Conservation (phyloP, 1,284 basidiomycete species). For the Mycena citricolor region DNA sequence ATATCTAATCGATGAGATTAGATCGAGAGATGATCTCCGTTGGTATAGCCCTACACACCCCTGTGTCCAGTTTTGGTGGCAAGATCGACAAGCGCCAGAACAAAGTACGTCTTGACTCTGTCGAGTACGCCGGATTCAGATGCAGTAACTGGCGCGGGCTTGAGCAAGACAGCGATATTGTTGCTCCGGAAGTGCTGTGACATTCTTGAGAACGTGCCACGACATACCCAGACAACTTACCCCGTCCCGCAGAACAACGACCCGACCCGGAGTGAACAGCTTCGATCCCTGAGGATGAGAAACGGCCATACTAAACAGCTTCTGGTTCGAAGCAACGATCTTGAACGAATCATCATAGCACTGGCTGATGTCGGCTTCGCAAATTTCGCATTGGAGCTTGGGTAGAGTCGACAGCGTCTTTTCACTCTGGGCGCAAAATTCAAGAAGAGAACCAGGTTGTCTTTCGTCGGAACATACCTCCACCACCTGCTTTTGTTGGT, state of each 20-base stretch:
- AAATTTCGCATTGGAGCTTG: constrained; percentile 70
- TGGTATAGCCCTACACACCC: constrained; percentile 48
- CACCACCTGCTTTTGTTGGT: constrained; percentile 86
- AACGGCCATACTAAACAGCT: constrained; percentile 65
- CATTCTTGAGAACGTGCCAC: constrained; percentile 1
- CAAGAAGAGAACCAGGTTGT: not conserved
- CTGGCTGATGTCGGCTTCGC: constrained; percentile 66
- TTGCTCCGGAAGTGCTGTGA: constrained; percentile 73
- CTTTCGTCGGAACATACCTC: too few relatives aligned
- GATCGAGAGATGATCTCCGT: not conserved
- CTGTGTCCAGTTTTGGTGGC: constrained; percentile 55
- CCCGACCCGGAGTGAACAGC: constrained; percentile 70
- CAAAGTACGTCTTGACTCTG: constrained; percentile 61
- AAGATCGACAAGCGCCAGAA: constrained; percentile 76
- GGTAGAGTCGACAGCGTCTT: constrained; percentile 65
- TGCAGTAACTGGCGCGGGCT: constrained; percentile 54
- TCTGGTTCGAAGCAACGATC: constrained; percentile 67
- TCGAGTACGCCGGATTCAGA: constrained; percentile 47
- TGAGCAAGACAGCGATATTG: constrained; percentile 77
- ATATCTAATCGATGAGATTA: constrained; percentile 47
- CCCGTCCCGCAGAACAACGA: constrained; percentile 82
- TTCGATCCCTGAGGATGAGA: constrained; percentile 68
- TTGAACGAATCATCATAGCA: constrained; percentile 80
- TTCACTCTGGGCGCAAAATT: constrained; percentile 54
- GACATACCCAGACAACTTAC: constrained; percentile 44